Base-by-base conservation (phyloP, 2,329 filamentous ascomycete genomes). In the Trichoderma polysporum region DNA sequence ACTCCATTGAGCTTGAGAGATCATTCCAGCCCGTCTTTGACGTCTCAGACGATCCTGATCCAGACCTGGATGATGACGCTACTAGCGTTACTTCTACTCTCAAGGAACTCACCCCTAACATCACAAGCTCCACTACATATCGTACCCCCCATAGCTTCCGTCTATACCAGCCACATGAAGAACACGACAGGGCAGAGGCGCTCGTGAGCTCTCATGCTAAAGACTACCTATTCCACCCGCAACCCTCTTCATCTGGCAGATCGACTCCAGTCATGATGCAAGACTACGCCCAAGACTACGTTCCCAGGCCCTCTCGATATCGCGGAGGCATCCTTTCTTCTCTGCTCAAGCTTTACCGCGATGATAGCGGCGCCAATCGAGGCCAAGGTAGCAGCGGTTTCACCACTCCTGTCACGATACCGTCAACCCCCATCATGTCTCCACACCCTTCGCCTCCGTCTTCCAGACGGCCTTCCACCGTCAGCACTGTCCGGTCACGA, bases 251-350 rank as follows among this genome's bases (percentile, higher is more conserved):
- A 17, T 81, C 79, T 39, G 78, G 79, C 50, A 78, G 76, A 9
- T 74, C 73, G 5, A 81, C 79, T 2, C 79, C 79, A 0, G 70
- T 77, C 10, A 69, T 74, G 19, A 82, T 86, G 50, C 81, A 85
- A 25, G 84, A 86, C 50, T 84, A 86, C 66, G 74, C 73, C 15
- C 76, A 80, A 53, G 79, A 81, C 65, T 92, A 91, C 73, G 85
- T 91, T 19, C 87, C 89, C 52, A 83, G 84, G 49, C 91, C 91
- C 4, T 79, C 83, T 25, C 85, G 89, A 69, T 94, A 92, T 75
- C 87, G 89, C 58, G 90, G 89, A 33, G 91, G 92, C 33, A 86
- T 94, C 54, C 80, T 96, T 1, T 88, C 89, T 2, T 90, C 88
- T 0, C 80, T 96, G 0, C 80, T 95, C 58, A 91, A 89, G 76